Evolutionary conservation across 163 green algal species (phyloP), one percentile per base, ranked within the genome.

Genomic region (Chloromonas sp.): DNA sequence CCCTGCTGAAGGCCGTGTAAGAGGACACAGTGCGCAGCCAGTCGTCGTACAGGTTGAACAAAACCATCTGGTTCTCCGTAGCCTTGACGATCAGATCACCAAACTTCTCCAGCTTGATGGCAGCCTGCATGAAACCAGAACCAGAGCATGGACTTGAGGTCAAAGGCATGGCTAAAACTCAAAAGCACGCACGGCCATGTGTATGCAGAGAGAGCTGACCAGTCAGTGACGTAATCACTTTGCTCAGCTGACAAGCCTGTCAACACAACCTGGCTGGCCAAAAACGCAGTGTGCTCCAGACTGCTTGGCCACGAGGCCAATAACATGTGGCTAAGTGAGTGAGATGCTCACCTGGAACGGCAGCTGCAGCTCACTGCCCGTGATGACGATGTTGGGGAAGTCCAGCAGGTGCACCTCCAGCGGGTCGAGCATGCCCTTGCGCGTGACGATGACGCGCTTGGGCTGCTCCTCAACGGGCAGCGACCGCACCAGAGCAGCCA

Each of bases 1-100:
- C 94, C 78, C 94, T 79, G 57, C 85, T 95, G 90, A 98, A 98
- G 58, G 95, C 95, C 0, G 95, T 98, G 94, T 98, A 98, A 62
- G 90, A 97, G 78, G 90, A 96, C 88, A 99, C 97, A 74, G 95
- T 98, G 86, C 85, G 81, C 66, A 99, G 94, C 97, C 97, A 99
- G 95, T 99, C 97, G 89, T 99, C 97, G 92, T 99, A 99, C 88
- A 99, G 96, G 96, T 99, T 99, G 95, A 99, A 99, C 77, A 99
- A 93, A 84, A 99, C 94, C 97, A 99, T 99, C 84, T 95, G 95
- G 2, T 88, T 93, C 85, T 93, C 87, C 1, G 89, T 92, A 78
- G 91, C 92, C 93, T 98, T 98, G 58, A 98, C 89, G 89, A 98
- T 98, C 1, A 98, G 90, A 90, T 98, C 96, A 57, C 96, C 96